Percentiles rank a stretch among this genome's conserved stretches.
Conservation (phyloP, 768 basidiomycete species). For the Tricholoma hemisulphureum region DNA sequence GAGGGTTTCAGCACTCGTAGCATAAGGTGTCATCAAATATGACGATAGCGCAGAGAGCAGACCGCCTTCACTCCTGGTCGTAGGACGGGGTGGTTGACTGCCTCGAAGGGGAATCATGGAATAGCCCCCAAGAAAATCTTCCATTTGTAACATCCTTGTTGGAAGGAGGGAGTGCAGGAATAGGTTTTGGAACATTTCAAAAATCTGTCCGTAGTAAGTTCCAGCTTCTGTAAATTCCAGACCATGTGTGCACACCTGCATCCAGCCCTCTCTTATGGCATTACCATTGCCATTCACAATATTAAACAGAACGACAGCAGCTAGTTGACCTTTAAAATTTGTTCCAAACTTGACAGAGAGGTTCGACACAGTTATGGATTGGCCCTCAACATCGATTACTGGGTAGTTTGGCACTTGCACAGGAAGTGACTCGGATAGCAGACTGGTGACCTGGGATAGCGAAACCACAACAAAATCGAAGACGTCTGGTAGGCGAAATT, state of each 20-base stretch:
- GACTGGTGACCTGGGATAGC: constrained; percentile 86
- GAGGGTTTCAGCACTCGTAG: constrained; percentile 66
- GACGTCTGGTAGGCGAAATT: constrained; percentile 88
- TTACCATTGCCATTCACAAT: constrained; percentile 96
- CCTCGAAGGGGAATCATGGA: constrained; percentile 90
- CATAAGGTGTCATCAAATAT: constrained; percentile 95
- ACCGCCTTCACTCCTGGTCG: constrained; percentile 79
- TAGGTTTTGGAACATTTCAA: constrained; percentile 97
- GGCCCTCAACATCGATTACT: constrained; percentile 85
- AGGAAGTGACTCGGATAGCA: constrained; percentile 73
- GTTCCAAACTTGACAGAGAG: constrained; percentile 92
- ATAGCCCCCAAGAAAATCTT: constrained; percentile 95
- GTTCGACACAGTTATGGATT: constrained; percentile 86
- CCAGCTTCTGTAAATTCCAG: constrained; percentile 5
- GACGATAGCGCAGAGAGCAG: constrained; percentile 91
- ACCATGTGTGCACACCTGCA: constrained; percentile 52
- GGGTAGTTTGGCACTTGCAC: constrained; percentile 81
- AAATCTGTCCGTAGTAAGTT: constrained; percentile 61
- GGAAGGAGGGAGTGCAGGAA: constrained; percentile 94
- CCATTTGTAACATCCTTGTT: constrained; percentile 90
- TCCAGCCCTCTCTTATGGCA: constrained; percentile 93
- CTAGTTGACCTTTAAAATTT: constrained; percentile 92
- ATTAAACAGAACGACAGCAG: constrained; percentile 95
- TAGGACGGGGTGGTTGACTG: constrained; percentile 59
- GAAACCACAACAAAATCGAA: constrained; percentile 96